Conservation (phyloP, 1,139 yeast species). For the Protomyces inouyei region DNA sequence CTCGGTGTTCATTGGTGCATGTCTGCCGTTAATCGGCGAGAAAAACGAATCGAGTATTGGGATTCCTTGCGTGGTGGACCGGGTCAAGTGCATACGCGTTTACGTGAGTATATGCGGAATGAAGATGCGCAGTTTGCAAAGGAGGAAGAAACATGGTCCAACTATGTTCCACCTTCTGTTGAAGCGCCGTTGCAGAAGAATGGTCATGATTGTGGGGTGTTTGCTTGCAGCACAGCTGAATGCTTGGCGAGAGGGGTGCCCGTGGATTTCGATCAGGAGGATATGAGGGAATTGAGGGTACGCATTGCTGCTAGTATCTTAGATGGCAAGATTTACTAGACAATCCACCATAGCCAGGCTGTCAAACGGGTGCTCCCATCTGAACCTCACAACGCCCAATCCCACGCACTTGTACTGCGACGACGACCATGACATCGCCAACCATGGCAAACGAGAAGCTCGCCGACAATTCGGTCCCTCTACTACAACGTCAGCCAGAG, state of each 20-base stretch:
- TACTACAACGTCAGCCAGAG: not conserved
- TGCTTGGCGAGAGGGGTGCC: slow-evolving; percentile 50
- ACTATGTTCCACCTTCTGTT: slow-evolving; percentile 30
- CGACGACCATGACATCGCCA: too few relatives aligned
- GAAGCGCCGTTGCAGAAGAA: slow-evolving; percentile 80
- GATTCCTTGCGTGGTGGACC: slow-evolving; percentile 72
- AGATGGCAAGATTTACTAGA: slow-evolving; percentile 20
- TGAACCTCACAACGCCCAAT: too few relatives aligned
- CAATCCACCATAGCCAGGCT: not conserved
- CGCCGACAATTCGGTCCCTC: too few relatives aligned
- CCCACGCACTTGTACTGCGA: too few relatives aligned
- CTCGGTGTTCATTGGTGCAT: slow-evolving; percentile 89
- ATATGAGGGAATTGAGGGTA: slow-evolving; percentile 64
- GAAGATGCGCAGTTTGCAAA: slow-evolving; percentile 40
- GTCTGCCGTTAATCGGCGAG: slow-evolving; percentile 64
- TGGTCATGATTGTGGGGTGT: slow-evolving; percentile 94
- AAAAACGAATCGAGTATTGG: slow-evolving; percentile 58
- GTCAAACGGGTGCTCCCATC: too few relatives aligned
- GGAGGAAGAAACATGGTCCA: slow-evolving; percentile 34
- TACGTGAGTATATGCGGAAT: slow-evolving; percentile 59
- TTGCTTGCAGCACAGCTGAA: slow-evolving; percentile 73
- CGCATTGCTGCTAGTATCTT: slow-evolving; percentile 59
- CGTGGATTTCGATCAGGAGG: slow-evolving; percentile 58
- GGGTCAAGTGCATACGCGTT: slow-evolving; percentile 48
- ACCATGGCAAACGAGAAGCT: too few relatives aligned